Evolutionary conservation across 31 red algal species (phyloP).

Genomic region (Pterothamnion heteromorphum): DNA sequence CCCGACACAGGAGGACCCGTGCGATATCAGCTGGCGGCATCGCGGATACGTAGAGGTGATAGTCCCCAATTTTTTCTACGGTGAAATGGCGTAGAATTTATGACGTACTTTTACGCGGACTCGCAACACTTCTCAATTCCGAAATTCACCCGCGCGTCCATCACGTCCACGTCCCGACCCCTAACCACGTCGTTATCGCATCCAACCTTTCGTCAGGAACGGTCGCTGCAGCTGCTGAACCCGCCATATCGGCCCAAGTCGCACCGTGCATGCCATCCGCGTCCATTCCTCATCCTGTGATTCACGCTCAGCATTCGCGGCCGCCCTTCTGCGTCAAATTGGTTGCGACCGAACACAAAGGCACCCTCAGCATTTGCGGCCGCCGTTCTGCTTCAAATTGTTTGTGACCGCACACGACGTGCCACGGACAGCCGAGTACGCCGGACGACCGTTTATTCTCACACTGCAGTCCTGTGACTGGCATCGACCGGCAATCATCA

Average conservation of each 20-base stretch:
- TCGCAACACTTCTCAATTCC: neutral
- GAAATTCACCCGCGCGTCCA: neutral
- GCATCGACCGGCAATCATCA: neutral
- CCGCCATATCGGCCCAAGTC: no score
- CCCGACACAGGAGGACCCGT: no score
- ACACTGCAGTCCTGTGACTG: neutral
- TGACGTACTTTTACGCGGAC: neutral
- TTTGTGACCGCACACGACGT: neutral
- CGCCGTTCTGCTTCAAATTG: neutral
- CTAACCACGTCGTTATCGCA: neutral
- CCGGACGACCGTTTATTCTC: no score
- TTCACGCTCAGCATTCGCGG: neutral
- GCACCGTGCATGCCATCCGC: no score
- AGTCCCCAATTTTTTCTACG: no score
- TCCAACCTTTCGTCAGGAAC: neutral
- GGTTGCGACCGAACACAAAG: neutral
- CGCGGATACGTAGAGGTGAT: no score
- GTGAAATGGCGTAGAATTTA: neutral
- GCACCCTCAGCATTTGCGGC: neutral
- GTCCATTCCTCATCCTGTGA: neutral
- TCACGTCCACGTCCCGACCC: neutral
- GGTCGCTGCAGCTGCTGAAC: no score
- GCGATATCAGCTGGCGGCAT: no score
- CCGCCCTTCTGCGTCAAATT: neutral
- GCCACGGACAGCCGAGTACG: no score